phyloP scores from a whole-genome alignment of 192 early-diverging fungal genomes.

The Fimicolochytrium jonesii region DNA sequence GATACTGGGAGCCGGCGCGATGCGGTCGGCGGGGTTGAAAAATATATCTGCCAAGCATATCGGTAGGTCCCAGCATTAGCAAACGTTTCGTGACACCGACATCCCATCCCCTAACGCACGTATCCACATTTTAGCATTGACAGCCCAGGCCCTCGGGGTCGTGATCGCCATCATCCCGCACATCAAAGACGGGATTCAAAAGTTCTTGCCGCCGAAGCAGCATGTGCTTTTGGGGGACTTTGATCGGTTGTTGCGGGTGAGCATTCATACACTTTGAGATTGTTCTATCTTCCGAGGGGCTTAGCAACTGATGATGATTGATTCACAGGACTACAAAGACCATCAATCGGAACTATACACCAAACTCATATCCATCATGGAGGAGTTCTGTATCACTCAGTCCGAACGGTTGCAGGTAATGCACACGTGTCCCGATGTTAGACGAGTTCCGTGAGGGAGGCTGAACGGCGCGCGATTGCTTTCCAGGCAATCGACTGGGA shows the following conservation, averaged over 20 bases:
- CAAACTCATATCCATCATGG: conserved; percentile 94
- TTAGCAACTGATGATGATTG: not conserved
- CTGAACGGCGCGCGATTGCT: no score
- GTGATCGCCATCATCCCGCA: conserved; percentile 85
- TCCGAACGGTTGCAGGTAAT: conserved; percentile 65
- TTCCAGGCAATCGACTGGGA: conserved; percentile 52
- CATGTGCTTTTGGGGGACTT: conserved; percentile 80
- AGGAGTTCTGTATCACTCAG: conserved; percentile 78
- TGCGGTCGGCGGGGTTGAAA: conserved; percentile 93
- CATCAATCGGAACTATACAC: conserved; percentile 88
- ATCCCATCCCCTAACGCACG: no score
- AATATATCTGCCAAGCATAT: conserved; percentile 97
- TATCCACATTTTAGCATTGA: conserved; percentile 77
- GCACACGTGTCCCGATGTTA: no score
- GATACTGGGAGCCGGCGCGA: conserved; percentile 95
- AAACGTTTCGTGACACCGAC: no score
- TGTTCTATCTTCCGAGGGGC: not conserved
- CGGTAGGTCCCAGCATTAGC: no score
- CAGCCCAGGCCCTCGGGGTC: conserved; percentile 86
- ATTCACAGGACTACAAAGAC: conserved; percentile 71
- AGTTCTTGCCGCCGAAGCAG: conserved; percentile 73
- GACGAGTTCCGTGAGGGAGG: no score
- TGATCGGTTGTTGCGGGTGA: conserved; percentile 67
- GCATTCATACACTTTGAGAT: not conserved
- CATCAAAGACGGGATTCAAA: conserved; percentile 69